Conservation (phyloP, 768 basidiomycete genomes). For the Amanita fuliginea region DNA sequence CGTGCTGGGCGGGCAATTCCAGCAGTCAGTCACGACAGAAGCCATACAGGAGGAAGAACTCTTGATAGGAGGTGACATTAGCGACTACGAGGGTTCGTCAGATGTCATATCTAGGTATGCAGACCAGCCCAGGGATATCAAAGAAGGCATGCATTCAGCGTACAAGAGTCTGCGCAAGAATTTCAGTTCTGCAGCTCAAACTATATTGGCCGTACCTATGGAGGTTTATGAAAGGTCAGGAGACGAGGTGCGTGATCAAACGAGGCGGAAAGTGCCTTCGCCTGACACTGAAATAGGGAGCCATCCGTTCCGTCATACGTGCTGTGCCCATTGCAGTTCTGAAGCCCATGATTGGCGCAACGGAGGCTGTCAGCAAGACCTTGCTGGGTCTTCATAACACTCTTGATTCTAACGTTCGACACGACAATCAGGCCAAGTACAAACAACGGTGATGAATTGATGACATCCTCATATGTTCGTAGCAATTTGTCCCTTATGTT, state of each 20-base stretch:
- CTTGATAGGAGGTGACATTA: constrained; percentile 15
- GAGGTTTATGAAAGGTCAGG: constrained; percentile 95
- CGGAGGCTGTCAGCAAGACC: constrained; percentile 94
- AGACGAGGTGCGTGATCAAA: constrained; percentile 55
- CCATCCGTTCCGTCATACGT: constrained; percentile 87
- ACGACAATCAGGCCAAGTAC: constrained; percentile 90
- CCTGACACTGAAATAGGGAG: constrained; percentile 43
- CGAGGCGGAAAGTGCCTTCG: not conserved
- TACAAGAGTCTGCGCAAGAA: constrained; percentile 83
- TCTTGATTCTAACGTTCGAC: constrained; percentile 73
- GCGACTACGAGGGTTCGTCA: constrained; percentile 25
- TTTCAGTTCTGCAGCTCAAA: constrained; percentile 90
- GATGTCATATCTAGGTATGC: constrained; percentile 84
- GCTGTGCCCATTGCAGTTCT: constrained; percentile 97
- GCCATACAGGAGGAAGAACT: constrained; percentile 40
- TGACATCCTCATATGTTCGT: not conserved
- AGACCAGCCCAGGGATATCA: constrained; percentile 74
- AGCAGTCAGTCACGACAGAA: constrained; percentile 54
- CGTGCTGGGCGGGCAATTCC: constrained; percentile 75
- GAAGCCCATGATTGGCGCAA: constrained; percentile 97
- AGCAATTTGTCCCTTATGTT: not conserved
- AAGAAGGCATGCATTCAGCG: constrained; percentile 85
- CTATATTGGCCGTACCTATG: constrained; percentile 97
- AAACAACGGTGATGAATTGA: constrained; percentile 49
- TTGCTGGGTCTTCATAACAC: constrained; percentile 89